These are phyloP conservation scores for Aspergillus bertholletiae DNA, from an alignment of 495 filamentous ascomycete genomes.

Conservation along the genomic window DNA sequence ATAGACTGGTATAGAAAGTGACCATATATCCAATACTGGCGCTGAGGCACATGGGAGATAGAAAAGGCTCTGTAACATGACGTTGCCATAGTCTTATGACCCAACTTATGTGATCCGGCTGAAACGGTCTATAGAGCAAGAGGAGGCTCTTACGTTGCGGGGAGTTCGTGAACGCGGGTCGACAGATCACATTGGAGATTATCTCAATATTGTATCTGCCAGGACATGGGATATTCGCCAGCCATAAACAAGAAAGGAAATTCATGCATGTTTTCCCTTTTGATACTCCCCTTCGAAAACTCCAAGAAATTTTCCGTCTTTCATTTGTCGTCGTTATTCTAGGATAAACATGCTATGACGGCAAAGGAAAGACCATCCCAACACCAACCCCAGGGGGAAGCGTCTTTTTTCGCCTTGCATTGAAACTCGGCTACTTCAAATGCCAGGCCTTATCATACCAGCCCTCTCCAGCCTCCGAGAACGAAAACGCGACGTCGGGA, in stretches of 20 bases:
- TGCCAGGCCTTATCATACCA: conserved; percentile 45
- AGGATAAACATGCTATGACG: conserved; percentile 26
- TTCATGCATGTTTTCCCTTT: conserved; percentile 41
- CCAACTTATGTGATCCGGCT: not conserved
- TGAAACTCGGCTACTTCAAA: conserved; percentile 39
- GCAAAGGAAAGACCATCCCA: conserved; percentile 30
- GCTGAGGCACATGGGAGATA: conserved; percentile 15
- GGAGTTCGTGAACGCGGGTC: conserved; percentile 17
- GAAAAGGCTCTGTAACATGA: conserved; percentile 1
- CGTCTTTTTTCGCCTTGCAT: conserved; percentile 37
- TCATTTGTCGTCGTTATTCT: conserved; percentile 24
- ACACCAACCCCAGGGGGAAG: conserved; percentile 43
- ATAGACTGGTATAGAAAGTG: conserved; percentile 15
- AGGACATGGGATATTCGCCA: conserved; percentile 44
- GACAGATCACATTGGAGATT: conserved; percentile 34
- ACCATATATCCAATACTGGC: conserved; percentile 1
- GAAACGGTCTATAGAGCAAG: not conserved
- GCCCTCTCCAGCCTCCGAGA: conserved; percentile 43
- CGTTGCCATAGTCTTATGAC: not conserved
- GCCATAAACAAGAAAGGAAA: conserved; percentile 44
- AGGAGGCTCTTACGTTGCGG: conserved; percentile 5
- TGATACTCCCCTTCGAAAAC: conserved; percentile 27
- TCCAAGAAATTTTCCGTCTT: conserved; percentile 23
- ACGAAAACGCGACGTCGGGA: conserved; percentile 44
- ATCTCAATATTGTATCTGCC: conserved; percentile 43